Evolutionary conservation across 2,329 filamentous ascomycete species (phyloP), one percentile per base, ranked within the genome.

Genomic region (Coniella vitis): DNA sequence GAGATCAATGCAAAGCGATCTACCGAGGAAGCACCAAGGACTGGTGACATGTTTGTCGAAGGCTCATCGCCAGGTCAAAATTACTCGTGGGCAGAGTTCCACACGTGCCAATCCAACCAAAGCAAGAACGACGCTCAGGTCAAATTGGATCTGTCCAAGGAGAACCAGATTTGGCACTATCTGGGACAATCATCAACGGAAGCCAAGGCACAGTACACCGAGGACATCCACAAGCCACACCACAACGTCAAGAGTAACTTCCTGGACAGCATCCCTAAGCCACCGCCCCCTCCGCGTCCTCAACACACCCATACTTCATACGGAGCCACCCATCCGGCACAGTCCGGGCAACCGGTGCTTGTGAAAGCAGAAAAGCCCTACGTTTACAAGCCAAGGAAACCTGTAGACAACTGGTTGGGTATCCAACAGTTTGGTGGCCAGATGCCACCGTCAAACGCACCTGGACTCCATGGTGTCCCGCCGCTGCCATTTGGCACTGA

Each of bases 191-290:
- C 78, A 17, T 97, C 91, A 19, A 96, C 91, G 7, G 91, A 97
- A 61, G 86, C 89, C 47, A 90, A 84, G 65, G 84, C 90, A 21
- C 89, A 94, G 63, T 98, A 93, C 67, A 95, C 90, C 4, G 87
- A 93, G 59, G 83, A 95, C 66, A 79, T 77, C 38, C 55, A 60
- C 8, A 73, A 66, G 12, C 74, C 67, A n/a, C 70, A 70, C 39
- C 76, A 88, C 64, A 87, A 88, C 52, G 69, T 75, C 2, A 83
- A 78, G 66, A 83, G 81, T 56, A 86, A 85, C 61, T 90, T 85
- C 65, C 65, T 90, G 61, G 84, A 88, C 39, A 83, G 84, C 2
- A 70, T 89, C 45, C 80, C 72, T 4, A 72, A 68, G 54, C 65
- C 68, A 20, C 60, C 57, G 40, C 67, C 61, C 36, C 46, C 49